Evolutionary conservation across 1,139 yeast species (phyloP), one percentile per base, ranked within the genome.

Genomic region (Diutina mesorugosa): DNA sequence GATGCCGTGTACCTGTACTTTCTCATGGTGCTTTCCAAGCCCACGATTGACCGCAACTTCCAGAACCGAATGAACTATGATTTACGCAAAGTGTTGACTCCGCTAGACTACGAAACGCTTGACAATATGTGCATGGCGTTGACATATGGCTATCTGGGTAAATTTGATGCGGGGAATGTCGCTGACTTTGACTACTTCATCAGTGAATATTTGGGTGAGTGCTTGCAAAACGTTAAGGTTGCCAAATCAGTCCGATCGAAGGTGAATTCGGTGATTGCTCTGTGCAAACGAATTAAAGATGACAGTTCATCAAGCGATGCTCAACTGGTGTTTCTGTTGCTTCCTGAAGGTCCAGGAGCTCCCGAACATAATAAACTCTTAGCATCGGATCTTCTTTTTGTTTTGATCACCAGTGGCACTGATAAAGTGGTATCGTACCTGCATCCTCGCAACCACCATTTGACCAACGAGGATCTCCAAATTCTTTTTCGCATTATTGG

Each of bases 41-140:
- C 90, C 0, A 85, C 87, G 59, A 81, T 93, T 47, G 73, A 78
- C 16, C 81, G 83, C 61, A 83, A 86, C 54, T 91, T 88, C 66
- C 74, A 76, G 56, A 81, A 82, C 61, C 74, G 96, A 58, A 85
- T 87, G 66, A 89, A 89, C 64, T 90, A 87, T 64, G 98, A 93
- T 65, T 70, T 93, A 52, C 72, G 97, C 38, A 85, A 85, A 59
- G 77, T 88, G 48, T 72, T 93, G 35, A 90, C 90, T 1, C 83
- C 86, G 1, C 71, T 83, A 12, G 88, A 84, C 60, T 82, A 84
- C 59, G 78, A 79, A 2, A 86, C 87, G 58, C 68, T 90, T 51
- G 86, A 85, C 60, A 74, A 81, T 0, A 73, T 88, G 41, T 79
- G 89, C 59, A 72, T 76, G 64, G 82, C 79, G 59, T 71, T 88